Percentiles rank a stretch among this genome's conserved stretches.
These are phyloP conservation scores for Saraca asoca DNA, from an alignment of 331 rosid genomes.

Conservation along the genomic window DNA sequence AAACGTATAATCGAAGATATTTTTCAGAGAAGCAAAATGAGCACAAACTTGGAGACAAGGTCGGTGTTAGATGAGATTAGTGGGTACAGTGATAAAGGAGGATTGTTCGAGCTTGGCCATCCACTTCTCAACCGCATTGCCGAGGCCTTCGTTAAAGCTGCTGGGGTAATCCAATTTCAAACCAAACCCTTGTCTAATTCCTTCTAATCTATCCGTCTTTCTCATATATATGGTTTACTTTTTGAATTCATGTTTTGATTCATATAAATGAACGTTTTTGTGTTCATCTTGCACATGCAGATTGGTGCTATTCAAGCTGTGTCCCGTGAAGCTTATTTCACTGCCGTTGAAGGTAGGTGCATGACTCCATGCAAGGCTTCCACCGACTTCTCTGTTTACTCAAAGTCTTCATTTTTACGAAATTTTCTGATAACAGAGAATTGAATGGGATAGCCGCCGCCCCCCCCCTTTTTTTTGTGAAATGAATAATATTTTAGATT, in stretches of 20 bases:
- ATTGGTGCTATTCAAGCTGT: slow-evolving; percentile 90
- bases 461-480: too few species aligned
- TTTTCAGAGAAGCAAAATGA: not conserved
- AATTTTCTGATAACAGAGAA: too few species aligned
- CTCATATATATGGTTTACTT: not conserved
- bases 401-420: not conserved
- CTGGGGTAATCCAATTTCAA: slow-evolving; percentile 45
- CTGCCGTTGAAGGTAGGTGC: slow-evolving; percentile 63
- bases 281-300: slow-evolving; percentile 29
- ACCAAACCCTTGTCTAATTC: not conserved
- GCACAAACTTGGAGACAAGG: slow-evolving; percentile 39
- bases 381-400: not conserved
- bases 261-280: too few species aligned
- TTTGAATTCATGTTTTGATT: too few species aligned
- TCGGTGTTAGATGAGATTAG: slow-evolving; percentile 39
- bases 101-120: slow-evolving; percentile 46
- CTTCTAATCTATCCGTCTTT: not conserved
- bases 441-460: too few species aligned
- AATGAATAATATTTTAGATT: too few species aligned
- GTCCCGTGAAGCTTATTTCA: slow-evolving; percentile 79
- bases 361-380: not conserved
- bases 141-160: slow-evolving; percentile 77
- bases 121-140: slow-evolving; percentile 68
- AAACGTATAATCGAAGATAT: too few species aligned
- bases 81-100: slow-evolving; percentile 31